These are phyloP conservation scores for Dillenia turbinata DNA, from an alignment of 164 flowering plant species.

Conservation along the genomic window DNA sequence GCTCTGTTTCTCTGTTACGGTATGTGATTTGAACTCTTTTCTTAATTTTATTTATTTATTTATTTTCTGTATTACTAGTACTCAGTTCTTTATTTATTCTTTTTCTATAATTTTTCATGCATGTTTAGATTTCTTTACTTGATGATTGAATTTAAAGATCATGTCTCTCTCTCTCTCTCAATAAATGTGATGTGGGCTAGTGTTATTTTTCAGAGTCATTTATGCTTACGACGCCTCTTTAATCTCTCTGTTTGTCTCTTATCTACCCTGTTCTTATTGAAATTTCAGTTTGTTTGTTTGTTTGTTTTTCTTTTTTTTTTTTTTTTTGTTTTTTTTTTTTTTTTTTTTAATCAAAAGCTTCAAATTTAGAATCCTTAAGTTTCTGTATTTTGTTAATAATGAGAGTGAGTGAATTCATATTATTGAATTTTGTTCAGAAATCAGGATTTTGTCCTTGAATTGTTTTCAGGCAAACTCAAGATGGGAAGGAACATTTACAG, in stretches of 20 bases:
- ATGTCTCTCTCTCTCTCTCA: too few relatives aligned
- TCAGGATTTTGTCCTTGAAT: background rate
- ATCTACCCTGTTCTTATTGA: too few relatives aligned
- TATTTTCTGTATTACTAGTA: background rate
- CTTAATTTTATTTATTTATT: too few relatives aligned
- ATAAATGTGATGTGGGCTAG: too few relatives aligned
- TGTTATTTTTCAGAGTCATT: too few relatives aligned
- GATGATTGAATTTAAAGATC: background rate
- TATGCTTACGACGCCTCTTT: too few relatives aligned
- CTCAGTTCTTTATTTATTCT: background rate
- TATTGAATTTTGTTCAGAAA: conserved; percentile 24
- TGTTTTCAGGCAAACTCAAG: conserved; percentile 25
- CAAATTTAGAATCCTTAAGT: background rate
- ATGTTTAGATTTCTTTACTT: background rate
- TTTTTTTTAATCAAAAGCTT: too few relatives aligned
- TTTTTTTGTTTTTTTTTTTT: too few relatives aligned
- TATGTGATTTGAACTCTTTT: conserved; percentile 14
- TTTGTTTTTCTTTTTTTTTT: background rate
- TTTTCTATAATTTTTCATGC: background rate
- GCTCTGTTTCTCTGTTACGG: conserved; percentile 12
- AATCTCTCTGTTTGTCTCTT: too few relatives aligned
- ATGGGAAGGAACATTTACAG: conserved; percentile 21
- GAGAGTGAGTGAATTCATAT: background rate
- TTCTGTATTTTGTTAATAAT: background rate
- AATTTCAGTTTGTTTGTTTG: too few relatives aligned